Percentiles rank a stretch among this genome's conserved stretches.
phyloP scores from a whole-genome alignment of 129 eudicot genomes.

The Smallanthus sonchifolius region DNA sequence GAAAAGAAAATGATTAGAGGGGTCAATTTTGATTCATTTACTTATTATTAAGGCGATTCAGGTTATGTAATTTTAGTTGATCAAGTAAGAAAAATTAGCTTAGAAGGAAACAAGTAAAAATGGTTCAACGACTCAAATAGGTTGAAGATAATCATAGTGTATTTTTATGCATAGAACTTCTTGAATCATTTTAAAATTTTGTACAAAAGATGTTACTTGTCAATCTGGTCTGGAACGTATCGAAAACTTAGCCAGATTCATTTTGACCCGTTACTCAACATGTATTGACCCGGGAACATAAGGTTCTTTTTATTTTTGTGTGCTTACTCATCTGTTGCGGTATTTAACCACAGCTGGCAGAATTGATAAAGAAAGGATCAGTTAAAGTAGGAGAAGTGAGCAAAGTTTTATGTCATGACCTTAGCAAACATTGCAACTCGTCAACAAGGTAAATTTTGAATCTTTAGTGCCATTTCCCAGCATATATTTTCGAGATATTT shows the following conservation, averaged over 20 bases:
- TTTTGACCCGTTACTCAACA: background rate
- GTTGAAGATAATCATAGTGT: background rate
- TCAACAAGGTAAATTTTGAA: conserved; percentile 50
- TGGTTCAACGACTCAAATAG: background rate
- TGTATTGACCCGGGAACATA: background rate
- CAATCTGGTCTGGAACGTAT: background rate
- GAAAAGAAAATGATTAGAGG: background rate
- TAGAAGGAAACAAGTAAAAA: background rate
- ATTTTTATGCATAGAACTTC: background rate
- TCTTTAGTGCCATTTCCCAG: background rate
- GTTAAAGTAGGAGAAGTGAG: conserved; percentile 73
- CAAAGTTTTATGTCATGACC: conserved; percentile 78
- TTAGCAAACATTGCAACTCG: conserved; percentile 64
- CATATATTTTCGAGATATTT: background rate
- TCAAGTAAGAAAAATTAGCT: background rate
- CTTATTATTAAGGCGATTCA: background rate
- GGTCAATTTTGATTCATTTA: background rate
- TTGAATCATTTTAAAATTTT: background rate
- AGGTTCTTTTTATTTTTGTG: background rate
- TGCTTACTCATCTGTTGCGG: conserved; percentile 4
- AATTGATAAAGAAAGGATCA: conserved; percentile 72
- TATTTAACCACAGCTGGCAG: conserved; percentile 61
- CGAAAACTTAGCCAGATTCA: background rate
- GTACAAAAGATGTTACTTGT: background rate
- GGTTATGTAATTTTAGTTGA: background rate